Evolutionary conservation across 2,329 filamentous ascomycete species (phyloP).

Genomic region (Huntiella decipiens): DNA sequence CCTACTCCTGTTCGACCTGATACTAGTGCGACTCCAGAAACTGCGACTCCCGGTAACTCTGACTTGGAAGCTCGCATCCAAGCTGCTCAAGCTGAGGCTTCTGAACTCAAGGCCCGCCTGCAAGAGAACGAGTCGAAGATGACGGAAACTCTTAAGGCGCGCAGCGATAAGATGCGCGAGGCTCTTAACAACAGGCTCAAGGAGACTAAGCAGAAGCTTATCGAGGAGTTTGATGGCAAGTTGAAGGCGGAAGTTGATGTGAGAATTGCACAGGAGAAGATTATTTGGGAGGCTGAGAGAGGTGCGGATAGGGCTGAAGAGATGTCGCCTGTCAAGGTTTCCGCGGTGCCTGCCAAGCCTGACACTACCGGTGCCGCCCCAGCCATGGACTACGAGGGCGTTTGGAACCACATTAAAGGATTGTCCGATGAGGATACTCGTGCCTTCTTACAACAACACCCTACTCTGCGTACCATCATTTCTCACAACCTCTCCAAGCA

Average conservation of each 20-base stretch:
- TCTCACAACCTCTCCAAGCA: conserved; percentile 49
- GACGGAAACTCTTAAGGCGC: conserved; percentile 39
- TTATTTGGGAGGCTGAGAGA: conserved; percentile 40
- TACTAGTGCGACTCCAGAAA: conserved; percentile 12
- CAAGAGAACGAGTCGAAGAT: conserved; percentile 45
- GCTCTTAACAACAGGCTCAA: conserved; percentile 50
- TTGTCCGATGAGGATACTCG: conserved; percentile 34
- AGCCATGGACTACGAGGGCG: conserved; percentile 13
- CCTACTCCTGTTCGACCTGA: conserved; percentile 11
- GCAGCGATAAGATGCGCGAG: conserved; percentile 51
- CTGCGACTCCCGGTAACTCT: conserved; percentile 25
- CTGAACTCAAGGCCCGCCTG: conserved; percentile 44
- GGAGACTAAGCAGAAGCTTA: conserved; percentile 38
- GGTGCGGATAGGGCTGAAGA: conserved; percentile 14
- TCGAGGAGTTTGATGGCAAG: conserved; percentile 25
- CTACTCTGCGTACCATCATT: conserved; percentile 38
- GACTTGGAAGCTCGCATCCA: conserved; percentile 45
- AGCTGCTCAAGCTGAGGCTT: conserved; percentile 39
- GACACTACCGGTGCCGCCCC: conserved; percentile 15
- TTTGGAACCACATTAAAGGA: conserved; percentile 6
- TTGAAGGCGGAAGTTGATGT: conserved; percentile 31
- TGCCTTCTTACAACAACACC: conserved; percentile 35
- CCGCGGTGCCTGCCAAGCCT: conserved; percentile 21
- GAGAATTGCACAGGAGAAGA: conserved; percentile 40
- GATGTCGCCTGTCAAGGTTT: conserved; percentile 12